Conservation (phyloP, 768 basidiomycete genomes). For the Nevesoporus exiguus region DNA sequence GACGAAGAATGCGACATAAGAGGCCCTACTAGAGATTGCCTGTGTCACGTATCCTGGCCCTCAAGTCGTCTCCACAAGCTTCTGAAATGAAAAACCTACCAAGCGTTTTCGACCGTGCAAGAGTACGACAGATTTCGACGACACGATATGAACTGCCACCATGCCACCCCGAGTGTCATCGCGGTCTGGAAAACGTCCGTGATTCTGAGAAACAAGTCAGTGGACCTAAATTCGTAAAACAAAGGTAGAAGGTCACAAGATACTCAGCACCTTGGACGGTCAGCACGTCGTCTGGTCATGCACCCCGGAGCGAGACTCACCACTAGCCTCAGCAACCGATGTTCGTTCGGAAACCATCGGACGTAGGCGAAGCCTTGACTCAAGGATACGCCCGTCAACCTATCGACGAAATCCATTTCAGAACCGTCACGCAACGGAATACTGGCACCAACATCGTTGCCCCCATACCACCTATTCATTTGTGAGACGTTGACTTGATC, state of each 20-base stretch:
- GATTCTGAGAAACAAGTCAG: not conserved
- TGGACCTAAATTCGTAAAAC: not conserved
- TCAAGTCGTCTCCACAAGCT: not conserved
- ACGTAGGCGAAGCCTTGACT: constrained; percentile 1
- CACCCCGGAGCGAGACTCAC: not conserved
- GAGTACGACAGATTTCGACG: not conserved
- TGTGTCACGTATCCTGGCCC: not conserved
- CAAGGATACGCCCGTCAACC: constrained; percentile 5
- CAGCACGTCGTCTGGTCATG: not conserved
- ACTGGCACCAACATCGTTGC: not conserved
- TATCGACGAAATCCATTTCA: not conserved
- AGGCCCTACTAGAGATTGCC: not conserved
- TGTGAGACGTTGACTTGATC: not conserved
- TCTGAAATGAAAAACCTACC: not conserved
- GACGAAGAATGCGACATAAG: not conserved
- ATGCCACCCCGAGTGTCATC: not conserved
- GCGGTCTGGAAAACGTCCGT: not conserved
- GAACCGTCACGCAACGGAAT: not conserved
- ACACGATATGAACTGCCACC: constrained; percentile 5
- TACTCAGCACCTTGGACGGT: not conserved
- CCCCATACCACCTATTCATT: not conserved
- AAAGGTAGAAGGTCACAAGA: not conserved
- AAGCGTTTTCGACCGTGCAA: not conserved
- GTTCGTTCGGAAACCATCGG: constrained; percentile 3
- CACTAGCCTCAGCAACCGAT: not conserved